Evolutionary conservation across 805 yeast species (phyloP), one percentile per base, ranked within the genome.

Genomic region (Limtongia smithiae): DNA sequence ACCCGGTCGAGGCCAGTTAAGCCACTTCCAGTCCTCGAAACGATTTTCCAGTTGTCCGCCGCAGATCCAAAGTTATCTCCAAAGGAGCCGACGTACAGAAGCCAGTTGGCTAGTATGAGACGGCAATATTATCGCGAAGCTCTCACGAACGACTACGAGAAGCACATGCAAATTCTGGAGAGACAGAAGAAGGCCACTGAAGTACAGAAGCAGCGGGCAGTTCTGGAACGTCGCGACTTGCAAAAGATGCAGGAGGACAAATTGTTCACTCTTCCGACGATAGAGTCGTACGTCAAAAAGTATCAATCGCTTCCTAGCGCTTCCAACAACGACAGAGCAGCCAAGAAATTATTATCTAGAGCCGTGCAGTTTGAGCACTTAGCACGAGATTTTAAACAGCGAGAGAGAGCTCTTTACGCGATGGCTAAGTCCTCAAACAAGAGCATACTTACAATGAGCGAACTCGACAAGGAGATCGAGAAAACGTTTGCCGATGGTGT

Each of bases 191-290:
- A 22, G n/a, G 41, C 39, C 21, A 27, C 18, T 17, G 36, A 18
- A 28, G 18, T 4, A 36, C 44, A 41, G 41, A 18, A 17, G 15
- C 37, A 31, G 27, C 21, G 42, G n/a, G 49, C 46, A 4, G 37
- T 9, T 15, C 21, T 15, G 22, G 46, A 44, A 24, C 36, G 39
- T 17, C 35, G 36, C 31, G 44, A 37, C 31, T 17, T 48, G 25
- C 30, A 31, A 12, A 18, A 25, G 35, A 36, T 34, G 30, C 12
- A 20, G 40, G 42, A 40, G 32, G 46, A 45, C 17, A 44, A 36
- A 25, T 18, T 50, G 9, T 46, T 50, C 25, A 41, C 55, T 9
- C 28, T 50, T 7, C 55, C 55, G 25, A 50, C 55, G 4, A 27
- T 50, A 14, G 32, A 38, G 27, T 30, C 41, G 12, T 50, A 37